phyloP scores from a whole-genome alignment of 164 flowering plant species.

The Sextonia rubra region DNA sequence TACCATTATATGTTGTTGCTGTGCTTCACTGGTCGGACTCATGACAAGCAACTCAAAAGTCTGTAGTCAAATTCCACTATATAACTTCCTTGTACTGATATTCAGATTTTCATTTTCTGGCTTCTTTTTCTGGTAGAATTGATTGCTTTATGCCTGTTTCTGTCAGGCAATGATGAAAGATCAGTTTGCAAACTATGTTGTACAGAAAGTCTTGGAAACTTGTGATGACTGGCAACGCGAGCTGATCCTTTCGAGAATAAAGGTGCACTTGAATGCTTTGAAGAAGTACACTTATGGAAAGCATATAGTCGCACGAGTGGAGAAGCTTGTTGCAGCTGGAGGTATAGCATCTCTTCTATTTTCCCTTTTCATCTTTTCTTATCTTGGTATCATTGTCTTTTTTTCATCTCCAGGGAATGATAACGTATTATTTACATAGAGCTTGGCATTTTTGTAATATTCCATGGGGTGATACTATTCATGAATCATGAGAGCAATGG shows the following conservation, averaged over 20 bases:
- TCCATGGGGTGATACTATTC: neutral
- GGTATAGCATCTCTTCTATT: slow-evolving; percentile 40
- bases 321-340: slow-evolving; percentile 92
- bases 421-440: no score
- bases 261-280: slow-evolving; percentile 80
- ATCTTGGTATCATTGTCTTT: neutral
- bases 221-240: slow-evolving; percentile 90
- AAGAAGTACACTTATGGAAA: slow-evolving; percentile 92
- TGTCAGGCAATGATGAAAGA: slow-evolving; percentile 88
- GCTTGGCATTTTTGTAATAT: neutral
- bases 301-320: slow-evolving; percentile 93
- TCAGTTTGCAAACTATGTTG: slow-evolving; percentile 91
- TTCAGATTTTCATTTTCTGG: neutral
- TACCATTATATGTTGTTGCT: no score
- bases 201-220: slow-evolving; percentile 90
- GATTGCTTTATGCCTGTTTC: slow-evolving; percentile 1
- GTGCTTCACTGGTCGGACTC: no score
- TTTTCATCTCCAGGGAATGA: neutral
- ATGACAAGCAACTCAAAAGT: no score
- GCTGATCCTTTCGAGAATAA: slow-evolving; percentile 69
- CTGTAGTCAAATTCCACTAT: no score
- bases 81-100: neutral
- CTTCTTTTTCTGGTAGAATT: neutral
- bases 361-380: neutral
- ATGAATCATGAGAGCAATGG: neutral